Evolutionary conservation across 2,329 filamentous ascomycete species (phyloP), one percentile per base, ranked within the genome.

Genomic region (Colletotrichum falcatum): DNA sequence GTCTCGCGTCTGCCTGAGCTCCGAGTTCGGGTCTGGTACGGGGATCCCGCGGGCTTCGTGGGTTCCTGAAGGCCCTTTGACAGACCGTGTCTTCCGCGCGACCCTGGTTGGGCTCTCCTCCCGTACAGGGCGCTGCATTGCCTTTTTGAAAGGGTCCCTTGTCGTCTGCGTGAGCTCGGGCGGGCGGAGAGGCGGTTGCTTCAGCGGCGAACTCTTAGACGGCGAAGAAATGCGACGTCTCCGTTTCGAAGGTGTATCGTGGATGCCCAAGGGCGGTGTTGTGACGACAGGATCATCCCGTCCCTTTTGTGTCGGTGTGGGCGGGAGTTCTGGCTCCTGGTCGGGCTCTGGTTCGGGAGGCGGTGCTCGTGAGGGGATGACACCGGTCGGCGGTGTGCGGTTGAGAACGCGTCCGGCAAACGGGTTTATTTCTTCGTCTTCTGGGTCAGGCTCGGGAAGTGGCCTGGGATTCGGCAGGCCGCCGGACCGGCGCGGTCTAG

Each of bases 261-360:
- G 89, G 35, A 91, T 91, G 1, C 89, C 89, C 26, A 81, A 77
- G 0, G 88, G 87, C 9, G 87, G 87, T 3, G 86, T 87, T 53
- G 84, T 86, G 35, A 88, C 82, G 1, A 87, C 81, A 0, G 86
- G 83, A 68, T 90, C 88, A 2, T 81, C 79, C 16, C 85, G 78
- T 4, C 83, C 84, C 46, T 80, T 81, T 58, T 86, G 82, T 37
- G 83, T 83, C 0, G 86, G 85, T 0, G 88, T 88, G 0, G 88
- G 88, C 3, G 91, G 91, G 6, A 93, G 82, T 58, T 91, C 89
- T 1, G 90, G 90, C 74, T 92, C 89, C 20, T 74, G 37, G 16
- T 62, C 67, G 1, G 62, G 70, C 59, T 60, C 68, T 49, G 69
- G 58, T 33, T 55, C 28, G 5, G 51, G 33, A 0, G 44, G 37